Evolutionary conservation across 176 grass and related monocot genomes (phyloP).

Genomic region (Eragrostis nindensis): DNA sequence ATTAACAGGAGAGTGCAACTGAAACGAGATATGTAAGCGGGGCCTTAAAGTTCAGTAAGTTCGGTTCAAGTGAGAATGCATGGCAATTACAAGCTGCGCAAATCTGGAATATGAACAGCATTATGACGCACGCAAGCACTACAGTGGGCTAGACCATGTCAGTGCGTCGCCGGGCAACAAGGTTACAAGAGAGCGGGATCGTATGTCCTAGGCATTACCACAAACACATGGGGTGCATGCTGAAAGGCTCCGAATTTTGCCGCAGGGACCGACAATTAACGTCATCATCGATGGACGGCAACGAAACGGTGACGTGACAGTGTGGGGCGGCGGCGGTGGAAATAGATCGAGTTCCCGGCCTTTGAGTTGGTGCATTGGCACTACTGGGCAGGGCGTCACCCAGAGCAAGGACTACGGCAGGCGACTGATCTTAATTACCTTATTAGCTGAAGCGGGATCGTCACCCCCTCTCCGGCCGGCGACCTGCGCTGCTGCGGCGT

Average conservation of each 20-base stretch:
- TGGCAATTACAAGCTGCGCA: not conserved
- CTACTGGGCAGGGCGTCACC: too few relatives aligned
- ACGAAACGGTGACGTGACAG: not conserved
- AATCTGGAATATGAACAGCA: not conserved
- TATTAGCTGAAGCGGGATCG: not conserved
- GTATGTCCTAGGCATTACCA: not conserved
- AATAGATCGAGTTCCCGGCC: not conserved
- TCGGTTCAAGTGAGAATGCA: too few relatives aligned
- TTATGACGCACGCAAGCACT: too few relatives aligned
- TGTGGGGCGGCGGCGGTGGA: not conserved
- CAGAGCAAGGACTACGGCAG: not conserved
- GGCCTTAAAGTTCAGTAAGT: too few relatives aligned
- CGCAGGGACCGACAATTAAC: not conserved
- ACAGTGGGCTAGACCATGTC: too few relatives aligned
- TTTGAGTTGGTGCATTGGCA: not conserved
- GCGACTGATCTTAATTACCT: conserved; percentile 3
- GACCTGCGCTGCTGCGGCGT: not conserved
- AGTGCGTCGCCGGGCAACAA: too few relatives aligned
- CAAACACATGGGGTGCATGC: not conserved
- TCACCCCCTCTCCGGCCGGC: not conserved
- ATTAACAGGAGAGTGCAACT: not conserved
- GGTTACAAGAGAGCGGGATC: too few relatives aligned
- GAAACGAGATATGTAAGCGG: too few relatives aligned
- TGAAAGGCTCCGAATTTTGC: not conserved
- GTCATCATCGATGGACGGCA: not conserved